phyloP scores from a whole-genome alignment of 305 asterid genomes.

The Lippia alba region DNA sequence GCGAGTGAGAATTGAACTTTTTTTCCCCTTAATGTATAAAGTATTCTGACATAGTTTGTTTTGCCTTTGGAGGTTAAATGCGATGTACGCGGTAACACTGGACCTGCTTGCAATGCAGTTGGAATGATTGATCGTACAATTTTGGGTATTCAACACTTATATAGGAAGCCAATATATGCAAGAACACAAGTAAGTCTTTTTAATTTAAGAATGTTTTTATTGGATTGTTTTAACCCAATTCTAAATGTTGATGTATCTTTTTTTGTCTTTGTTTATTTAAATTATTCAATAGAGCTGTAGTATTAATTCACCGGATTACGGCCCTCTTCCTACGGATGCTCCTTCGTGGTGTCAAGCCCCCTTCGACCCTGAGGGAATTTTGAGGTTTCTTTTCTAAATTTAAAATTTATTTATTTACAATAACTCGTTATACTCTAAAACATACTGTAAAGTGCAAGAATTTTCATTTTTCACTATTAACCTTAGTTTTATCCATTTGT shows the following conservation, averaged over 20 bases:
- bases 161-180: constrained; percentile 66
- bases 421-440: background rate
- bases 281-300: constrained; percentile 62
- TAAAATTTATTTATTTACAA: constrained; percentile 22
- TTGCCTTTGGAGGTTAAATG: constrained; percentile 61
- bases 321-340: constrained; percentile 71
- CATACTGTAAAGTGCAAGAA: no score
- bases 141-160: constrained; percentile 67
- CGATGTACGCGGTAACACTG: constrained; percentile 65
- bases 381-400: constrained; percentile 55
- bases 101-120: constrained; percentile 79
- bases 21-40: no score
- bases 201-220: background rate
- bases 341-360: constrained; percentile 85
- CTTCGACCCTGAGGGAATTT: constrained; percentile 76
- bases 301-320: constrained; percentile 73
- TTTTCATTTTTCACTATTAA: constrained; percentile 24
- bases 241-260: background rate
- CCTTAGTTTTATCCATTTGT: constrained; percentile 40
- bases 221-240: constrained; percentile 23
- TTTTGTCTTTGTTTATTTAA: constrained; percentile 1
- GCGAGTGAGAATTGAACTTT: background rate
- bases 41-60: constrained; percentile 25
- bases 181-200: constrained; percentile 50
- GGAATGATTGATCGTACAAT: constrained; percentile 72